phyloP scores from a whole-genome alignment of 345 rosid species.

The Euclidium syriacum region DNA sequence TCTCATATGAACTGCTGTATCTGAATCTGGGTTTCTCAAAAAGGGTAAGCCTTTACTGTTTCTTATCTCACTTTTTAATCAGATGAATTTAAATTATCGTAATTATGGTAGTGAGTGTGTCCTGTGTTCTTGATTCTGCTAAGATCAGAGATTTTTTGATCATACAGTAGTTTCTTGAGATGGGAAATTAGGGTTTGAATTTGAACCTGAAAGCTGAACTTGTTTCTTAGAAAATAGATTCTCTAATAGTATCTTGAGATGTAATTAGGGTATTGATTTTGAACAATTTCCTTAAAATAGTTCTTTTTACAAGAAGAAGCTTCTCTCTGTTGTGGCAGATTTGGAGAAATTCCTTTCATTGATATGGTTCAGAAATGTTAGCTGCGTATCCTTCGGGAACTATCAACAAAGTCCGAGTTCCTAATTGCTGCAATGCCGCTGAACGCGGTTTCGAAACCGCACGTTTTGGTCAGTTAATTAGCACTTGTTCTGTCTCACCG shows the following conservation, averaged over 20 bases:
- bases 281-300: not conserved
- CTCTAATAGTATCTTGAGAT: not conserved
- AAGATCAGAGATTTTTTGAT: no score
- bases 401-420: conserved; percentile 30
- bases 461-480: conserved; percentile 26
- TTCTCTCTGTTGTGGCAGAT: conserved; percentile 2
- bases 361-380: conserved; percentile 66
- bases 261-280: conserved; percentile 1
- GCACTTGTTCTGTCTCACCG: conserved; percentile 20
- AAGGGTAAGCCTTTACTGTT: conserved; percentile 10
- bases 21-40: conserved; percentile 8
- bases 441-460: conserved; percentile 24
- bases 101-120: not conserved
- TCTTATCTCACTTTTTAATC: not conserved
- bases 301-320: conserved; percentile 3
- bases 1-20: not conserved
- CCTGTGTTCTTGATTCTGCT: not conserved
- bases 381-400: conserved; percentile 40
- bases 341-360: conserved; percentile 1
- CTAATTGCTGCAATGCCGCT: conserved; percentile 17
- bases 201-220: no score
- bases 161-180: no score
- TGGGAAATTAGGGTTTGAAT: no score
- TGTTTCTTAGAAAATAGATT: not conserved
- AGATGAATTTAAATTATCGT: not conserved